phyloP scores from a whole-genome alignment of 108 stramenopile genomes.

The Cyclotella atomus region DNA sequence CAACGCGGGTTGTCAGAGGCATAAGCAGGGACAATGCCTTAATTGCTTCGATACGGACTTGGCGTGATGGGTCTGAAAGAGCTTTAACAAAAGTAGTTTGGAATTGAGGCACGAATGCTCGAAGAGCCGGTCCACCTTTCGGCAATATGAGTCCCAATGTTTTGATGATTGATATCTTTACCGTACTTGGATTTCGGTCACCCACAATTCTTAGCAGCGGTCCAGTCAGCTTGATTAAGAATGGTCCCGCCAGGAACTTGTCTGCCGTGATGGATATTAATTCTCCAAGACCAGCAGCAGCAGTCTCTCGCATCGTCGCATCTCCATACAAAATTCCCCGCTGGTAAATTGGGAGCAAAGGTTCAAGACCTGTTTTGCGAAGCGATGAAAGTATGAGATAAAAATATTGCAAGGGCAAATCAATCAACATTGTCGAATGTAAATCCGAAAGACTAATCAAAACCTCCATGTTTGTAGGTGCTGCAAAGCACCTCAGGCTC shows the following conservation, averaged over 20 bases:
- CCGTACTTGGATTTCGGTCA: constrained; percentile 91
- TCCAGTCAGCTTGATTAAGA: constrained; percentile 96
- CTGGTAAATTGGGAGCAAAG: constrained; percentile 95
- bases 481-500: constrained; percentile 33
- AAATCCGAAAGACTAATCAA: constrained; percentile 92
- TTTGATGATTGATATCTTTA: constrained; percentile 93
- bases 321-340: constrained; percentile 95
- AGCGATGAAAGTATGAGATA: not conserved
- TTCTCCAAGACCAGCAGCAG: constrained; percentile 95
- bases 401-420: not conserved
- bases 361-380: constrained; percentile 89
- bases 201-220: constrained; percentile 98
- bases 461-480: constrained; percentile 34
- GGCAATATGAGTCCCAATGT: constrained; percentile 89
- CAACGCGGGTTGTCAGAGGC: constrained; percentile 89
- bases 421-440: not conserved
- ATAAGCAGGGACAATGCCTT: constrained; percentile 86
- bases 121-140: constrained; percentile 92
- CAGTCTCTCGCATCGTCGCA: constrained; percentile 78
- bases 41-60: constrained; percentile 87
- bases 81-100: constrained; percentile 99
- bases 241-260: constrained; percentile 88
- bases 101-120: constrained; percentile 98
- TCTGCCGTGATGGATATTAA: constrained; percentile 88
- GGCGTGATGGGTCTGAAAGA: constrained; percentile 91